Base-by-base conservation (phyloP, 768 basidiomycete species). In the Collybia sordida region DNA sequence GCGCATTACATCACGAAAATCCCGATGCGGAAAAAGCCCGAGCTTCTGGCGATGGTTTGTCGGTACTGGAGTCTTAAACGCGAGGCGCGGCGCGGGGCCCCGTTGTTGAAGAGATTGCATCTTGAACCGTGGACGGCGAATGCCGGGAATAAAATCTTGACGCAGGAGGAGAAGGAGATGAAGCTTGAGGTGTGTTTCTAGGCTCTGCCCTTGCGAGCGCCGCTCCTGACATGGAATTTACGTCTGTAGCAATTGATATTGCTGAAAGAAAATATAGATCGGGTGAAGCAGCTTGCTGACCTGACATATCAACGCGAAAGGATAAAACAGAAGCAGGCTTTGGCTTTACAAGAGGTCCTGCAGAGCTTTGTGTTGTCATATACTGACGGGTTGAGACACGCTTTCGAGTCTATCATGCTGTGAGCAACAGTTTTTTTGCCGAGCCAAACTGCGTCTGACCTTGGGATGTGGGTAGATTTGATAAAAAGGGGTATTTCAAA, bases 51-150 rank as follows among this genome's bases (percentile, higher is more conserved):
- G 42, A 67, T 83, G 59, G 75, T 94, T 25, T 95, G 90, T 60
- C 81, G 84, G 61, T 99, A 98, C 62, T 99, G 97, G 97, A 98
- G 97, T 68, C 66, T 99, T 66, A 98, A 99, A 70, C 75, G 97
- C 3, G 96, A 98, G 64, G 92, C 85, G 1, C 79, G 97, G 53
- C 70, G 96, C 35, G 97, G 97, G 3, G 97, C 97, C 7, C 96
- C 97, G 9, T 67, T 98, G 52, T 67, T 99, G 56, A 98, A 98
- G 68, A 65, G 97, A 46, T 64, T 99, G 50, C 94, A 99, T 70
- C 73, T 98, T 22, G 96, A 99, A 71, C 96, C 97, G 0, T 98
- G 97, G 97, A 98, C 95, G 0, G 91, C 92, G 2, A 83, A 79
- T 36, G 78, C 83, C 15, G 76, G 77, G 5, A 71, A 72, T 6